Conservation (phyloP, 352 stramenopile species). For the Phytophthora europaea region DNA sequence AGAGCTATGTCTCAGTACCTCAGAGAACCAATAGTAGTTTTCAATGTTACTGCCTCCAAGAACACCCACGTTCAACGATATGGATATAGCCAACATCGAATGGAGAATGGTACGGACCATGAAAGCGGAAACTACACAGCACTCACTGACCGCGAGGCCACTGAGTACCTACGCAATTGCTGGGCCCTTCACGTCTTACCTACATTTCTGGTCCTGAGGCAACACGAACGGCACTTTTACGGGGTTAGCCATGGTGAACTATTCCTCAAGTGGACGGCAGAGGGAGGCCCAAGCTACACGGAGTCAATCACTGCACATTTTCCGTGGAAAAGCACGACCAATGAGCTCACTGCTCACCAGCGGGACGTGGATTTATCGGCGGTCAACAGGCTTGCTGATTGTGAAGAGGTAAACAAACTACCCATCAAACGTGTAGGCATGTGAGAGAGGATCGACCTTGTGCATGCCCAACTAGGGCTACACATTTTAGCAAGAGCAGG, state of each 20-base stretch:
- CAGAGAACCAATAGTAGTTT: background rate
- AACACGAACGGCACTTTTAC: conserved; percentile 6
- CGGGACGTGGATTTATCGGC: background rate
- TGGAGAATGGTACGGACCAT: background rate
- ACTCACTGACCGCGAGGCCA: background rate
- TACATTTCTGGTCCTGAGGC: conserved; percentile 4
- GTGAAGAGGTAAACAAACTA: background rate
- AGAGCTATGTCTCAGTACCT: background rate
- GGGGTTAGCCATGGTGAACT: conserved; percentile 13
- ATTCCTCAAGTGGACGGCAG: conserved; percentile 1
- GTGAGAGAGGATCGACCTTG: background rate
- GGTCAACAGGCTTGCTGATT: background rate
- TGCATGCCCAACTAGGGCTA: background rate
- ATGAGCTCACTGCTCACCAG: background rate
- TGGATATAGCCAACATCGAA: background rate
- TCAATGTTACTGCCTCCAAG: background rate
- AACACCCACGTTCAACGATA: background rate
- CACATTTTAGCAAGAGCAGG: background rate
- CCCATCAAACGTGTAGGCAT: background rate
- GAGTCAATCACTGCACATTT: background rate
- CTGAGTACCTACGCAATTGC: background rate
- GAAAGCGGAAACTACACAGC: background rate
- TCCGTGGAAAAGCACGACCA: background rate
- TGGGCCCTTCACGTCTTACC: conserved; percentile 6
- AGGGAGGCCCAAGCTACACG: conserved; percentile 1